phyloP scores from a whole-genome alignment of 2,329 filamentous ascomycete genomes.

The Cordyceps tenuipes region DNA sequence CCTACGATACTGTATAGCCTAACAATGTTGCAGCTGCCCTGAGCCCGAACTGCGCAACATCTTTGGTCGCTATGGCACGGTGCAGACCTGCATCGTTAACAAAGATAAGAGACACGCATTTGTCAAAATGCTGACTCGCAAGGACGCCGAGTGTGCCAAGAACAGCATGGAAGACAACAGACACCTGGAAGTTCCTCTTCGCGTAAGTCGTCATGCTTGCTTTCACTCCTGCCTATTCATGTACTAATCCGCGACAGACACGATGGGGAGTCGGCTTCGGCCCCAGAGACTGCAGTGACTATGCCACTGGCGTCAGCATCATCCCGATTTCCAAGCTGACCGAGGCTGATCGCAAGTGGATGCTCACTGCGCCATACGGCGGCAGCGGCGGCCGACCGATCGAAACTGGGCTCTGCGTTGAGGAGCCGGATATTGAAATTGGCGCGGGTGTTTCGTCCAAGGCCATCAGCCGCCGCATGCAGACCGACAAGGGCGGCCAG shows the following conservation, averaged over 20 bases:
- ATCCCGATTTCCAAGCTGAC: conserved; percentile 91
- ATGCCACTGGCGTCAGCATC: conserved; percentile 80
- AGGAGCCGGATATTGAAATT: conserved; percentile 98
- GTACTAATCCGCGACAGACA: conserved; percentile 47
- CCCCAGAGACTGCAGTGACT: conserved; percentile 94
- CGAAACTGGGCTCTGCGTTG: conserved; percentile 76
- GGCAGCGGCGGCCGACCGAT: conserved; percentile 81
- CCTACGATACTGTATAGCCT: conserved; percentile 13
- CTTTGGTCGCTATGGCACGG: conserved; percentile 73
- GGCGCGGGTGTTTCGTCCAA: conserved; percentile 96
- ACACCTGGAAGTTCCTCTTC: conserved; percentile 62
- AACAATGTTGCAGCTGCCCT: conserved; percentile 46
- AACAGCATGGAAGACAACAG: conserved; percentile 77
- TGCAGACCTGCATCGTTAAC: conserved; percentile 97
- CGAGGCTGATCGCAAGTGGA: conserved; percentile 95
- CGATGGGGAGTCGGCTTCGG: conserved; percentile 98
- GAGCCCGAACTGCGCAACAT: conserved; percentile 75
- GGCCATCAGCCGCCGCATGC: conserved; percentile 62
- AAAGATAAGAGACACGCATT: conserved; percentile 97
- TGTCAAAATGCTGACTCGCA: conserved; percentile 92
- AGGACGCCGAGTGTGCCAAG: conserved; percentile 76
- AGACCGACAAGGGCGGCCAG: conserved; percentile 57
- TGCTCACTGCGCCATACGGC: conserved; percentile 86
- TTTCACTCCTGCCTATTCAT: conserved; percentile 8
- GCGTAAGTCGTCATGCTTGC: conserved; percentile 41